phyloP scores from a whole-genome alignment of 768 basidiomycete genomes.

The Lactifluus subvellereus region DNA sequence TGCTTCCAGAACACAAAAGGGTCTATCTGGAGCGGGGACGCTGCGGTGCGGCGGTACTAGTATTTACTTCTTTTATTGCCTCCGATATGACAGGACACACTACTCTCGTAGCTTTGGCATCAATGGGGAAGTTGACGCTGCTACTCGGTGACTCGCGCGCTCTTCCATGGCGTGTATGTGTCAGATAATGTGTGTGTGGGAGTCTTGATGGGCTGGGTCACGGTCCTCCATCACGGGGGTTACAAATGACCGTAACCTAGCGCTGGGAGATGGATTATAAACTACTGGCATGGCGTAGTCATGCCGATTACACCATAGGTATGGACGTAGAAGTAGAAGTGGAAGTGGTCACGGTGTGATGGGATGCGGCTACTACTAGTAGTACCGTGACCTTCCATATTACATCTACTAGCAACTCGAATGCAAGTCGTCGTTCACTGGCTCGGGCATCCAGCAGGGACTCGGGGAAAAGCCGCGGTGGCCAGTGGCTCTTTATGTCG shows the following conservation, averaged over 20 bases:
- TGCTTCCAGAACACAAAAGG: background rate
- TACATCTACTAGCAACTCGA: too few species aligned
- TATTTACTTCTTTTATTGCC: background rate
- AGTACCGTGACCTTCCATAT: too few species aligned
- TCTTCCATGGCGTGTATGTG: background rate
- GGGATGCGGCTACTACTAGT: too few species aligned
- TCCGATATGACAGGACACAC: background rate
- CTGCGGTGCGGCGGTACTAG: background rate
- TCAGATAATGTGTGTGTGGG: background rate
- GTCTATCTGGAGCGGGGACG: background rate
- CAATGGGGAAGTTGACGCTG: background rate
- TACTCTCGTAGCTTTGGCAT: background rate
- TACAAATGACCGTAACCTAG: background rate
- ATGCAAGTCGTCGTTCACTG: too few species aligned
- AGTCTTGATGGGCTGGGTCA: background rate
- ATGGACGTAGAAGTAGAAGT: too few species aligned
- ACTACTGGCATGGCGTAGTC: background rate
- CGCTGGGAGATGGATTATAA: background rate
- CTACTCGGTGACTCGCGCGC: background rate
- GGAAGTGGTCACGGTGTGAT: too few species aligned
- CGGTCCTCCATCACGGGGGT: background rate
- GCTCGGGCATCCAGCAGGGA: too few species aligned
- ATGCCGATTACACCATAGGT: background rate
- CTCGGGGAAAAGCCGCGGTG: too few species aligned
- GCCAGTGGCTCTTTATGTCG: too few species aligned